A percentile compares a stretch with the other conserved stretches of the same genome.
phyloP scores from a whole-genome alignment of 768 basidiomycete species.

The Suillus variegatus region DNA sequence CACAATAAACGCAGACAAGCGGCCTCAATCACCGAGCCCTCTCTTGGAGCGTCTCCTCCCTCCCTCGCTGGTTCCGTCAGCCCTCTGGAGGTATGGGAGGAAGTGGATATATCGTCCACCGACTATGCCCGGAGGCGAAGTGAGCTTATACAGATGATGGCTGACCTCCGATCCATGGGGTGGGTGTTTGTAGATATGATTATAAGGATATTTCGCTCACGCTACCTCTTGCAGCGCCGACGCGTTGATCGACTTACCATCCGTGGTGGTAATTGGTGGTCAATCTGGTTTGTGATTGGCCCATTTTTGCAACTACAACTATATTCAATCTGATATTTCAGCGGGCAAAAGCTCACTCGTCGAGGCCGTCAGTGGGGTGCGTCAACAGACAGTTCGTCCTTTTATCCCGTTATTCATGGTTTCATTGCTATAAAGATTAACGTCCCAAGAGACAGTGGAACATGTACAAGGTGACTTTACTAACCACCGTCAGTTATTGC shows the following conservation, averaged over 20 bases:
- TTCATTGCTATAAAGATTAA: conserved; percentile 42
- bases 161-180: conserved; percentile 44
- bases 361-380: conserved; percentile 56
- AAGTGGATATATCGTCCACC: conserved; percentile 27
- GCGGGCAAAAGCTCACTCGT: conserved; percentile 64
- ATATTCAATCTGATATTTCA: conserved; percentile 20
- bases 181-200: conserved; percentile 12
- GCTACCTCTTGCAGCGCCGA: conserved; percentile 33
- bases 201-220: conserved; percentile 2
- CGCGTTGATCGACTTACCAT: conserved; percentile 45
- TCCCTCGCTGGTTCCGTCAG: neutral
- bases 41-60: neutral
- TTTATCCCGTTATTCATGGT: neutral
- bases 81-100: conserved; percentile 12
- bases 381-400: conserved; percentile 15
- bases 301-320: neutral
- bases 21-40: neutral
- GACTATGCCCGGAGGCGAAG: conserved; percentile 43
- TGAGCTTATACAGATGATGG: conserved; percentile 41
- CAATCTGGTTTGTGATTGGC: conserved; percentile 46
- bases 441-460: conserved; percentile 63
- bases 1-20: neutral
- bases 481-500: neutral
- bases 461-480: conserved; percentile 50
- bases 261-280: conserved; percentile 55